Evolutionary conservation across 2,329 filamentous ascomycete species (phyloP).

Genomic region (Botryotinia calthae): DNA sequence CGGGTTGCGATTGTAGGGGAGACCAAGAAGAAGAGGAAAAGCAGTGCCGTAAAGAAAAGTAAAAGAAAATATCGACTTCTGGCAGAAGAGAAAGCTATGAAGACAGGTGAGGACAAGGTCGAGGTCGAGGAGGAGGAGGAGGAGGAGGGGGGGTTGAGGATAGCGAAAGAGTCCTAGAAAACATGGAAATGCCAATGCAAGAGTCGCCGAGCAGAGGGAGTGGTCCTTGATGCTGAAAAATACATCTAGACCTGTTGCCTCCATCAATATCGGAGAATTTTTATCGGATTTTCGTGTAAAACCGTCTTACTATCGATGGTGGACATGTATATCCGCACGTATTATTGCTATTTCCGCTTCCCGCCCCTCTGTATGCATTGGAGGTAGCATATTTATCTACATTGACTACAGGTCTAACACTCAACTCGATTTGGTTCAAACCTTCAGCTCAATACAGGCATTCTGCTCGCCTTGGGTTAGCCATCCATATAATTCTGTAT

Average conservation of each 20-base stretch:
- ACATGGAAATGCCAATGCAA: background rate
- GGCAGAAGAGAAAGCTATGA: slow-evolving; percentile 34
- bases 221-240: background rate
- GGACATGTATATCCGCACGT: slow-evolving; percentile 1
- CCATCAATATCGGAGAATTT: background rate
- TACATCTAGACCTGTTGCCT: background rate
- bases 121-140: background rate
- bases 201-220: background rate
- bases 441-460: background rate
- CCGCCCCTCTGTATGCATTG: background rate
- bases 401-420: background rate
- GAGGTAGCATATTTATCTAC: background rate
- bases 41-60: slow-evolving; percentile 77
- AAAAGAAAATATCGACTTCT: slow-evolving; percentile 72
- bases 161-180: background rate
- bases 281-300: background rate
- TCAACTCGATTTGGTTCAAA: background rate
- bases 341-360: background rate
- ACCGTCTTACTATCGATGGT: background rate
- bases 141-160: background rate
- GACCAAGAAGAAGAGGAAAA: slow-evolving; percentile 65
- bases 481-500: background rate
- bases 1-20: slow-evolving; percentile 63
- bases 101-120: slow-evolving; percentile 27
- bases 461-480: background rate